phyloP scores from a whole-genome alignment of 805 yeast genomes.

The Candida coquimbonensis region DNA sequence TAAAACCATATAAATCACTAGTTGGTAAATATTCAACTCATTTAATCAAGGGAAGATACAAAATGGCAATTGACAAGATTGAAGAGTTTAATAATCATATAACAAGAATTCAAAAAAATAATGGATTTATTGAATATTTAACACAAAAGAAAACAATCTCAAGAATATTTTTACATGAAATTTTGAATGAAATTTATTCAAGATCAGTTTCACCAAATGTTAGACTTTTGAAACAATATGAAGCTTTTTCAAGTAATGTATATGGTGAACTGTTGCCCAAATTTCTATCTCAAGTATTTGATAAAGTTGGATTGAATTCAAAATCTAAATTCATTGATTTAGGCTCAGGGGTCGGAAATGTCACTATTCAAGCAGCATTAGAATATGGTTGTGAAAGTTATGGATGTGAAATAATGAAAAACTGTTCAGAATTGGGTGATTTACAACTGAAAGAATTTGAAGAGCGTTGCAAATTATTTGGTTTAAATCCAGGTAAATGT shows the following conservation, averaged over 20 bases:
- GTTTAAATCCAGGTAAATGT: conserved; percentile 51
- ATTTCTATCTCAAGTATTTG: conserved; percentile 61
- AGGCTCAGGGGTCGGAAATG: conserved; percentile 94
- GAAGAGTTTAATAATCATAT: conserved; percentile 39
- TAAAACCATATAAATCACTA: conserved; percentile 30
- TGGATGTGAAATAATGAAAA: conserved; percentile 86
- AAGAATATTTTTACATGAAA: conserved; percentile 49
- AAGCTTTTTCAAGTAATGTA: conserved; percentile 84
- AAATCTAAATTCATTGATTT: conserved; percentile 69
- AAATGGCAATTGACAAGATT: conserved; percentile 27
- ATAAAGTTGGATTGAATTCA: conserved; percentile 47
- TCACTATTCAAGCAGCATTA: conserved; percentile 81
- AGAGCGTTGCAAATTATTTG: conserved; percentile 54
- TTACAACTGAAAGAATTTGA: conserved; percentile 52
- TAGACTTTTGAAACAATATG: conserved; percentile 55
- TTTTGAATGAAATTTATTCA: conserved; percentile 65
- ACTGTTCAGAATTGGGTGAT: conserved; percentile 64
- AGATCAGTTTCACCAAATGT: conserved; percentile 76
- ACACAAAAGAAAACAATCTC: conserved; percentile 28
- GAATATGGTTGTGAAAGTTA: conserved; percentile 80
- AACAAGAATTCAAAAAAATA: conserved; percentile 24
- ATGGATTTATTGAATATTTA: conserved; percentile 27
- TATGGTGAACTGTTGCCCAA: conserved; percentile 86
- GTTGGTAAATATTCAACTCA: conserved; percentile 32
- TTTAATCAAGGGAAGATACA: conserved; percentile 24